Conservation (phyloP, 768 basidiomycete genomes). For the Mycena albidolilacea region DNA sequence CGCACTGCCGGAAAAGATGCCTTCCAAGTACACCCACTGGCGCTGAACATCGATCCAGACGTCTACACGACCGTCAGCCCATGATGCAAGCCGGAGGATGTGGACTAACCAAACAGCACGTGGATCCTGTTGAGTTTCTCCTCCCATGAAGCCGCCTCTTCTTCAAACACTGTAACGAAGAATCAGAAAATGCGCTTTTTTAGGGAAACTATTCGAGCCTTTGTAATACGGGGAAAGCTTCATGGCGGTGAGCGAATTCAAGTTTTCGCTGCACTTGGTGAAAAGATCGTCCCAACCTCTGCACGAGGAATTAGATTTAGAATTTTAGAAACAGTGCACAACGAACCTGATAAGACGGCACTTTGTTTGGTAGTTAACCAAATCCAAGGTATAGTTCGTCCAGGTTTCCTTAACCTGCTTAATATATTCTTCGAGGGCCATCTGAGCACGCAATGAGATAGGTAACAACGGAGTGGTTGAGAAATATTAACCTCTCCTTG, state of each 20-base stretch:
- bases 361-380: slow-evolving; percentile 99
- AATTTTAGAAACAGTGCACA: not conserved
- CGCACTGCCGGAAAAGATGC: slow-evolving; percentile 99
- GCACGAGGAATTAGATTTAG: slow-evolving; percentile 29
- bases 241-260: slow-evolving; percentile 97
- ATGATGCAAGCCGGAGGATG: slow-evolving; percentile 26
- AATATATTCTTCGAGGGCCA: slow-evolving; percentile 96
- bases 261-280: slow-evolving; percentile 96
- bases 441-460: slow-evolving; percentile 65
- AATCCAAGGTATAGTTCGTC: slow-evolving; percentile 95
- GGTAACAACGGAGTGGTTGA: not conserved
- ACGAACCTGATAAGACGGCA: slow-evolving; percentile 90
- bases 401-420: slow-evolving; percentile 97
- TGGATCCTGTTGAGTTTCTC: slow-evolving; percentile 97
- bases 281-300: slow-evolving; percentile 98
- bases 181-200: slow-evolving; percentile 16
- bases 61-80: slow-evolving; percentile 61
- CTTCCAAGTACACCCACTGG: slow-evolving; percentile 99
- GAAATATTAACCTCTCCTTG: slow-evolving; percentile 86
- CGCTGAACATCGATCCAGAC: slow-evolving; percentile 99
- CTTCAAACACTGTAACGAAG: slow-evolving; percentile 79
- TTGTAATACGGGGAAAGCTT: slow-evolving; percentile 98
- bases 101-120: slow-evolving; percentile 87
- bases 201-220: slow-evolving; percentile 61
- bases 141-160: slow-evolving; percentile 96